Evolutionary conservation across 306 rosid species (phyloP).

Genomic region (Acacia crassicarpa): DNA sequence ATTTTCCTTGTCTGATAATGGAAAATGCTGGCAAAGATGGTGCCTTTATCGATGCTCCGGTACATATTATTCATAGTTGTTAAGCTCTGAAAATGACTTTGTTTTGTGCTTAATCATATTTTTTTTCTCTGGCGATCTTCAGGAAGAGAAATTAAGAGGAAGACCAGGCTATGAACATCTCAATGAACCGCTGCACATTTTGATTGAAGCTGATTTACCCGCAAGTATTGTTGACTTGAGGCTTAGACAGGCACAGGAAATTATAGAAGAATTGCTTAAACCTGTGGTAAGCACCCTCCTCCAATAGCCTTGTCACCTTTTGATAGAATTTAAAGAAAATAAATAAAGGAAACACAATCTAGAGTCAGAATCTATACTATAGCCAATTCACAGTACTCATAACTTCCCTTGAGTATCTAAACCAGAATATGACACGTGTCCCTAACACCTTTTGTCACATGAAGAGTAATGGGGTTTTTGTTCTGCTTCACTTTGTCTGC

Average conservation of each 20-base stretch:
- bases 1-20: constrained; percentile 24
- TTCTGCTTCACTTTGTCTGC: background rate
- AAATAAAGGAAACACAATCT: too few species aligned
- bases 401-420: too few species aligned
- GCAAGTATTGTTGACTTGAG: constrained; percentile 79
- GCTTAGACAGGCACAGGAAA: constrained; percentile 95
- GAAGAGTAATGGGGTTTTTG: constrained; percentile 21
- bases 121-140: constrained; percentile 28
- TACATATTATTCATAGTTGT: background rate
- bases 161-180: constrained; percentile 97
- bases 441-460: background rate
- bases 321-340: background rate
- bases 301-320: constrained; percentile 18
- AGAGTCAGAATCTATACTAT: too few species aligned
- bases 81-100: constrained; percentile 12
- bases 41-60: background rate
- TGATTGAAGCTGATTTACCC: constrained; percentile 92
- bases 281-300: constrained; percentile 72
- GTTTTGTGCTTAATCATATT: constrained; percentile 2
- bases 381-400: too few species aligned
- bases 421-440: too few species aligned
- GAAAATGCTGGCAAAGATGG: background rate
- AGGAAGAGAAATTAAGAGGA: constrained; percentile 97
- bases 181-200: constrained; percentile 88
- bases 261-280: constrained; percentile 93